These are phyloP conservation scores for Fusarium bactridioides DNA, from an alignment of 2,329 filamentous ascomycete species.

Conservation along the genomic window DNA sequence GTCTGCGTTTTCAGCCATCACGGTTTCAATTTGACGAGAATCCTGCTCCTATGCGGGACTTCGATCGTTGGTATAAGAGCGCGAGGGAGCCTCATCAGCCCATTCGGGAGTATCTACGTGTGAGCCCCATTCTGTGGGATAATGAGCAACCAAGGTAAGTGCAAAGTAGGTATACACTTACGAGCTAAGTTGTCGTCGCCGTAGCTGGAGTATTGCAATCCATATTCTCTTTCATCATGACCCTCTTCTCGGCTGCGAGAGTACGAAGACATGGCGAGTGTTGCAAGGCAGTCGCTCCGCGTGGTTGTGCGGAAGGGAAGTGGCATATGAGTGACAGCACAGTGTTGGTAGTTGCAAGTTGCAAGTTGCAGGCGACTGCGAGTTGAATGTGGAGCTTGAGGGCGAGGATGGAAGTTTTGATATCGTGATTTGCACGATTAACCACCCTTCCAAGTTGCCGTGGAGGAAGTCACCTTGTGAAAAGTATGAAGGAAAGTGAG, in stretches of 20 bases:
- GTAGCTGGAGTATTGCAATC: background rate
- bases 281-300: background rate
- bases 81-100: background rate
- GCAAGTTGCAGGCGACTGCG: too few species aligned
- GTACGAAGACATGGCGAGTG: background rate
- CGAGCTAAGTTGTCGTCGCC: background rate
- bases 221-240: fast-evolving
- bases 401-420: background rate
- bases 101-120: too few species aligned
- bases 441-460: background rate
- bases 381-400: too few species aligned
- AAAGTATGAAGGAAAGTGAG: background rate
- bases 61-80: background rate
- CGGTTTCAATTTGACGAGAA: background rate
- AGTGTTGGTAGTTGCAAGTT: background rate
- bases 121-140: background rate
- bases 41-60: background rate
- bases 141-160: background rate
- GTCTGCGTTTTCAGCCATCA: background rate
- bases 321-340: background rate
- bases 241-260: background rate
- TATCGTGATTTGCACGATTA: background rate
- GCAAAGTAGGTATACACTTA: background rate
- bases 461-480: background rate
- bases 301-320: background rate